Conservation (phyloP, 2,329 filamentous ascomycete genomes). For the Fusarium siculi region DNA sequence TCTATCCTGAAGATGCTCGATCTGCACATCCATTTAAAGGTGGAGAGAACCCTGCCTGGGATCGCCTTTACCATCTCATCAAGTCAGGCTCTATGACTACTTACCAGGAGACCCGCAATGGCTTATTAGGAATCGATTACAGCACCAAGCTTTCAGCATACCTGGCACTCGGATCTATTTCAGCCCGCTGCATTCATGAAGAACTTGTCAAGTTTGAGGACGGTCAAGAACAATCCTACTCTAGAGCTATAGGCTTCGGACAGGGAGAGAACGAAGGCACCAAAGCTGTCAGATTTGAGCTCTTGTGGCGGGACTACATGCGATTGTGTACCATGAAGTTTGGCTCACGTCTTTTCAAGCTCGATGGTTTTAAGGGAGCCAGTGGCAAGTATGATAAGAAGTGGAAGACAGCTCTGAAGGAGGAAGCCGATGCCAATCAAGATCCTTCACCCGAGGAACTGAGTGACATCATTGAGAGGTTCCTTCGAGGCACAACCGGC, state of each 20-base stretch:
- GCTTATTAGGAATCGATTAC: slow-evolving; percentile 75
- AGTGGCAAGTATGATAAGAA: slow-evolving; percentile 54
- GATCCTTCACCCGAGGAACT: slow-evolving; percentile 57
- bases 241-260: slow-evolving; percentile 66
- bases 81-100: slow-evolving; percentile 67
- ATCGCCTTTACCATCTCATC: slow-evolving; percentile 70
- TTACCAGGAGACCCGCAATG: slow-evolving; percentile 79
- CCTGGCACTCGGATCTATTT: slow-evolving; percentile 77
- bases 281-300: slow-evolving; percentile 74
- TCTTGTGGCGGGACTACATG: slow-evolving; percentile 87
- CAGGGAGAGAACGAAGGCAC: slow-evolving; percentile 79
- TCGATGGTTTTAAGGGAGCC: slow-evolving; percentile 69
- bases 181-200: slow-evolving; percentile 77
- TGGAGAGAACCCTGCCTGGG: slow-evolving; percentile 69
- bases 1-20: slow-evolving; percentile 61
- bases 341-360: slow-evolving; percentile 69
- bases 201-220: slow-evolving; percentile 76
- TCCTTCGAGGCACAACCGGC: slow-evolving; percentile 76
- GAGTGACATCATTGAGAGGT: slow-evolving; percentile 62
- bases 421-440: slow-evolving; percentile 49
- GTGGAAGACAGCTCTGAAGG: slow-evolving; percentile 60
- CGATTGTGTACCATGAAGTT: slow-evolving; percentile 79
- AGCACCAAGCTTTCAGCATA: slow-evolving; percentile 82
- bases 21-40: slow-evolving; percentile 75
- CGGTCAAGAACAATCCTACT: slow-evolving; percentile 58